phyloP scores from a whole-genome alignment of 78 protist genomes.

The Dictyostelium purpureum region DNA sequence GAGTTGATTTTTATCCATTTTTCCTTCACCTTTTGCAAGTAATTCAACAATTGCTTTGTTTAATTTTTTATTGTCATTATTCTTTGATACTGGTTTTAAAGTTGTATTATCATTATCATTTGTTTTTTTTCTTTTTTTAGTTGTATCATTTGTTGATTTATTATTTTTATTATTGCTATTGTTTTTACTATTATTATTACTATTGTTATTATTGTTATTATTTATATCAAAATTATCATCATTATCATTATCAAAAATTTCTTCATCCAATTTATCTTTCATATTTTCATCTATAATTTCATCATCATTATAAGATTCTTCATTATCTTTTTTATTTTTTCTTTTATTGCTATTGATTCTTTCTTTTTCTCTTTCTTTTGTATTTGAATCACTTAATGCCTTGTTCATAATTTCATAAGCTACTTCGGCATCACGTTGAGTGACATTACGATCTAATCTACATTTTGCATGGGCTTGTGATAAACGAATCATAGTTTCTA shows the following conservation, averaged over 20 bases:
- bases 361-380: conserved; percentile 2
- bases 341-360: neutral
- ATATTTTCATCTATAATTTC: too few species aligned
- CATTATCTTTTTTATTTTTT: neutral
- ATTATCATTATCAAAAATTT: neutral
- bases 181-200: neutral
- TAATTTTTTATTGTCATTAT: too few species aligned
- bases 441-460: conserved; percentile 73
- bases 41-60: too few species aligned
- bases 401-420: conserved; percentile 69
- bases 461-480: conserved; percentile 98
- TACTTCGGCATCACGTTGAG: conserved; percentile 43
- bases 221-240: neutral
- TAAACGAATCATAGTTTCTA: conserved; percentile 98
- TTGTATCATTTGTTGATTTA: neutral
- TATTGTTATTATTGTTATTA: neutral
- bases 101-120: neutral
- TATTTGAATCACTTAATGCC: neutral
- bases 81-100: neutral
- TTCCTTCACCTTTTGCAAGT: too few species aligned
- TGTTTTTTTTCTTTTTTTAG: neutral
- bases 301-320: neutral
- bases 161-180: neutral
- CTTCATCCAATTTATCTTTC: neutral
- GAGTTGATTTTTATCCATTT: neutral